Evolutionary conservation across 2,329 filamentous ascomycete species (phyloP), one percentile per base, ranked within the genome.

Genomic region (Fusarium sp.): DNA sequence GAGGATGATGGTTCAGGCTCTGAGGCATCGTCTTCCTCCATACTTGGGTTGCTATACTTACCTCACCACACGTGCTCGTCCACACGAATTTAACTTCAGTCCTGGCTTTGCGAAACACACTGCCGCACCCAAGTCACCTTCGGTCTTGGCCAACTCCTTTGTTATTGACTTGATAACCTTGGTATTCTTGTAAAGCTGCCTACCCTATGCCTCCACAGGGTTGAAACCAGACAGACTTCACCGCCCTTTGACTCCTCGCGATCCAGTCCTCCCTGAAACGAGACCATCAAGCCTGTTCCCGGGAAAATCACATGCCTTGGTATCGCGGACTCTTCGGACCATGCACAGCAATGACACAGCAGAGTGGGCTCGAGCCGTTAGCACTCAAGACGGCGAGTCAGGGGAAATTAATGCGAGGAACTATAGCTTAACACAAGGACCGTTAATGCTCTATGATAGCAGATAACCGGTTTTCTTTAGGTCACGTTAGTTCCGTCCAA

Each of bases 321-420:
- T 10, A 50, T 48, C 20, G 20, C 13, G 27, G 2, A 18, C 34
- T 59, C 37, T 48, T 69, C 16, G 39, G 30, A 18, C 43, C 20
- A 66, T 43, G 13, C 5, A 41, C 45, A 57, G 57, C 13, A 64
- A 62, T 72, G 56, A 41, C 45, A 20, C 41, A 30, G 25, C 7
- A 45, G 43, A 37, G 43, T 50, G 39, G 37, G 6, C 32, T 34
- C 13, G 11, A 25, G 37, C 57, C 37, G 57, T 72, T 64, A 23
- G 56, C 34, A 32, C 68, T 68, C 14, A 23, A 18, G 16, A 11
- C 32, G 34, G 62, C 71, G 72, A 74, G 71, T 74, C 71, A 72
- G 48, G 23, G 37, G 11, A 16, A 48, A n/a, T 56, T 30, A 56
- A 32, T 13, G 13, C 35, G 48, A 43, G 20, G n/a, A n/a, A 14